A percentile compares a stretch with the other conserved stretches of the same genome.
Conservation (phyloP, 106 monocot species). For the Dendrobium nobile region DNA sequence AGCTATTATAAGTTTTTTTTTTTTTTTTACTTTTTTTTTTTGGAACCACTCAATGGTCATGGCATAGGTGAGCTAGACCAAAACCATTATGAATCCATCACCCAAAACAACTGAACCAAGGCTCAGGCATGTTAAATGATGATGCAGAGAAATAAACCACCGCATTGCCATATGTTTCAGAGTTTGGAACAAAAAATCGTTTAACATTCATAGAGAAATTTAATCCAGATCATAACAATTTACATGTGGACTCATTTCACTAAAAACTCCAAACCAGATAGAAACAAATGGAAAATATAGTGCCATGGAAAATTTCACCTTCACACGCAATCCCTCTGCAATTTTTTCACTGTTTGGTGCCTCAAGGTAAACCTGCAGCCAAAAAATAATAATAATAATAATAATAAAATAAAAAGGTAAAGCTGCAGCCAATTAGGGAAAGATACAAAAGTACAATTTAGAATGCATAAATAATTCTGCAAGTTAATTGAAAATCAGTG, state of each 20-base stretch:
- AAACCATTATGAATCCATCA: no score
- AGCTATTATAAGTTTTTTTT: not conserved
- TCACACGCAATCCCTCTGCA: conserved; percentile 48
- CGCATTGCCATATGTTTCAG: not conserved
- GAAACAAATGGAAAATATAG: not conserved
- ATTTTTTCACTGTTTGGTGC: conserved; percentile 51
- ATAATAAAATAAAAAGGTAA: conserved; percentile 23
- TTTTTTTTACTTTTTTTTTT: no score
- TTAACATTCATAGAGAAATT: not conserved
- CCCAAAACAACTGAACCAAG: not conserved
- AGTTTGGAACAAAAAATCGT: conserved; percentile 1
- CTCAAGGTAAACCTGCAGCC: conserved; percentile 67
- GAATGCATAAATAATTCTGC: not conserved
- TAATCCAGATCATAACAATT: not conserved
- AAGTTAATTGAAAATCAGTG: not conserved
- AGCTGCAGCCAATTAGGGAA: conserved; percentile 32
- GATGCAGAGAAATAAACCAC: not conserved
- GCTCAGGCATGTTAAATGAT: not conserved
- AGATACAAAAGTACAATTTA: not conserved
- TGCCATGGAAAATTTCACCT: conserved; percentile 31
- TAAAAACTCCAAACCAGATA: not conserved
- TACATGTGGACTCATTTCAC: not conserved
- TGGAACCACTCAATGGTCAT: no score
- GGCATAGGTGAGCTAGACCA: no score
- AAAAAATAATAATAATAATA: not conserved